A percentile compares a stretch with the other conserved stretches of the same genome.
phyloP scores from a whole-genome alignment of 2,329 filamentous ascomycete genomes.

The Ceratocystis cubensis region DNA sequence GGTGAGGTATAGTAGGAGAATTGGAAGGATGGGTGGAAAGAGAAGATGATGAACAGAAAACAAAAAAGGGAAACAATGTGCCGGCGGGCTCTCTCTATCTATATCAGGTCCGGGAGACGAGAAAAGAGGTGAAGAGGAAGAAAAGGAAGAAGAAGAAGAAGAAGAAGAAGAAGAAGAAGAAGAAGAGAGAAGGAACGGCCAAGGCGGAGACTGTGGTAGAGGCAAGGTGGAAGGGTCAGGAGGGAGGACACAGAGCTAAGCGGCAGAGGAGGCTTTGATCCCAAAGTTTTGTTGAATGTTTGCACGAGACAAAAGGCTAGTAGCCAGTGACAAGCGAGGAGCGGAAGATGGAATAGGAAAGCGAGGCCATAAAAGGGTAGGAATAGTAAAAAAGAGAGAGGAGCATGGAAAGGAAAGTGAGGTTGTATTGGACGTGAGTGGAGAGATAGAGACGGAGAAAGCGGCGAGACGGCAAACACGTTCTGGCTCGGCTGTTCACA shows the following conservation, averaged over 20 bases:
- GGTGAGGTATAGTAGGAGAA: constrained; percentile 17
- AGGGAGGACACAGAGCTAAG: background rate
- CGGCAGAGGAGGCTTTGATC: constrained; percentile 4
- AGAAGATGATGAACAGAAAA: constrained; percentile 15
- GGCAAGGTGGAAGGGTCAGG: background rate
- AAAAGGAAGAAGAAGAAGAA: background rate
- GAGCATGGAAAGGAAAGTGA: background rate
- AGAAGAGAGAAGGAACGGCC: background rate
- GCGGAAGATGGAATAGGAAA: background rate
- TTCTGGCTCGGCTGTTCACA: constrained; percentile 16
- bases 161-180: background rate
- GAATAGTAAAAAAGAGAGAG: background rate
- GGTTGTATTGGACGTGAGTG: background rate
- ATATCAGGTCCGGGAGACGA: background rate
- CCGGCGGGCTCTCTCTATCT: background rate
- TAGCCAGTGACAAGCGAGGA: background rate
- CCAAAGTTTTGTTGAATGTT: constrained; percentile 3
- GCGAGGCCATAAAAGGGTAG: background rate
- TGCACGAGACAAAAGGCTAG: constrained; percentile 1
- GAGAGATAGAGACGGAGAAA: background rate
- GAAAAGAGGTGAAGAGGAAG: background rate
- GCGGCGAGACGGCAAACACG: constrained; percentile 11
- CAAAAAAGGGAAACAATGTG: constrained; percentile 2
- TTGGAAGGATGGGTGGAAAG: constrained; percentile 21
- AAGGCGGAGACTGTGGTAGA: background rate